A percentile compares a stretch with the other conserved stretches of the same genome.
phyloP scores from a whole-genome alignment of 148 eudicot genomes.

The Fallopia convolvulus region DNA sequence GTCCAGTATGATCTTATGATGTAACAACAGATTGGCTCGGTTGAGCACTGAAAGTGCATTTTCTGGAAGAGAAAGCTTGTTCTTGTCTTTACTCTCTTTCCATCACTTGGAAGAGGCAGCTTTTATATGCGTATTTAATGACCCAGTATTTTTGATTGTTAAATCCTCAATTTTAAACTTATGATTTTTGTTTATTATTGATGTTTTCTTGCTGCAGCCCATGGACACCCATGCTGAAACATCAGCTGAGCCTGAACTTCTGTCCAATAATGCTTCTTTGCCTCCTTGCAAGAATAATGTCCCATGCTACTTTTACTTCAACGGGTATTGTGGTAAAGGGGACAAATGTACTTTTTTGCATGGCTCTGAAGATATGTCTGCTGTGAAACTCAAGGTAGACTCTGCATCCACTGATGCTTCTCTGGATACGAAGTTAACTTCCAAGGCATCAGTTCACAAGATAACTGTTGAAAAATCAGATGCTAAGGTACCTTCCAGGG shows the following conservation, averaged over 20 bases:
- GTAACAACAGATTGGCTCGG: background rate
- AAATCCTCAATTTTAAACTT: background rate
- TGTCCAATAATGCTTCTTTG: constrained; percentile 16
- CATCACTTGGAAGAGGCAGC: background rate
- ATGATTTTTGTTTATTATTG: constrained; percentile 11
- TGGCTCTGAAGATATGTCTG: constrained; percentile 26
- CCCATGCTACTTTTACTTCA: constrained; percentile 55
- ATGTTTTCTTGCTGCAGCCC: constrained; percentile 34
- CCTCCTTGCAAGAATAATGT: constrained; percentile 39
- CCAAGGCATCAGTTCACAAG: constrained; percentile 10
- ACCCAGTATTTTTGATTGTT: background rate
- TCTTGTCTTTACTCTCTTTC: background rate
- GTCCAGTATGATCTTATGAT: background rate
- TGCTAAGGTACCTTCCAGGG: constrained; percentile 11
- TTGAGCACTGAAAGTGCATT: background rate
- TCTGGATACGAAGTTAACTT: constrained; percentile 29
- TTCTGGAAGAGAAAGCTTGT: background rate
- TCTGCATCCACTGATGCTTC: constrained; percentile 22
- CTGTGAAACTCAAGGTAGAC: constrained; percentile 27
- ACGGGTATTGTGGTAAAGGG: constrained; percentile 62
- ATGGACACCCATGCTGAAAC: constrained; percentile 35
- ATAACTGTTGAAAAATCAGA: background rate
- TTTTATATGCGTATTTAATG: background rate
- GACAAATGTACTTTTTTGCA: constrained; percentile 54
- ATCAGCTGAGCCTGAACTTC: constrained; percentile 26